Base-by-base conservation (phyloP, 1,284 basidiomycete species). In the Wolfiporia cocos region DNA sequence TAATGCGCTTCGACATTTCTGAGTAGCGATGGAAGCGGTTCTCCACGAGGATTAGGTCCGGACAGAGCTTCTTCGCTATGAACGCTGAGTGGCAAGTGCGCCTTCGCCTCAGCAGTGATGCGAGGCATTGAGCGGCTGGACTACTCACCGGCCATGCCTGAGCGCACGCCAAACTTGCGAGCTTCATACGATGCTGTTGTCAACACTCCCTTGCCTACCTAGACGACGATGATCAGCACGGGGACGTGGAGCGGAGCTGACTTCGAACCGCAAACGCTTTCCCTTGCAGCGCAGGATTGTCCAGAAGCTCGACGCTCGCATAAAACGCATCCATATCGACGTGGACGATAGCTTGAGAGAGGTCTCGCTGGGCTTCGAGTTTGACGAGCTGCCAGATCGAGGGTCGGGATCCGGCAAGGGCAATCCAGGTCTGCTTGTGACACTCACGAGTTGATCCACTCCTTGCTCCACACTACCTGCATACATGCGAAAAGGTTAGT, bases 161-260 rank as follows among this genome's bases (percentile, higher is more conserved):
- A 92, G 20, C 92, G 78, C 24, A 88, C 85, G 1, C 92, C 92
- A 53, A 74, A 92, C 57, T 86, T 91, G 38, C 92, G 74, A 1
- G 93, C 93, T 58, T 92, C 92, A 49, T 96, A 96, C 2, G 87
- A 92, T 17, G 92, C 91, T 0, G 92, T 96, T 2, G 76, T 81
- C 14, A 95, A 61, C 3, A 95, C 86, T 5, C 89, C 88, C 34
- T 69, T 63, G 18, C 84, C 85, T 21, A 88, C 84, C 85, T 87
- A 31, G 18, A 23, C 23, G 4, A 20, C 17, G 33, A 11, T 6
- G 14, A 15, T 23, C 4, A 21, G 23, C 24, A 15, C 3, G 15
- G 21, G 15, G 9, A 7, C 10, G 17, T n/a, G 17, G 9, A 26
- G 10, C 14, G 29, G 5, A 26, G n/a, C 14, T 17, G 26, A 41